Conservation (phyloP, 352 stramenopile genomes). For the Phytopythium ostracodes region DNA sequence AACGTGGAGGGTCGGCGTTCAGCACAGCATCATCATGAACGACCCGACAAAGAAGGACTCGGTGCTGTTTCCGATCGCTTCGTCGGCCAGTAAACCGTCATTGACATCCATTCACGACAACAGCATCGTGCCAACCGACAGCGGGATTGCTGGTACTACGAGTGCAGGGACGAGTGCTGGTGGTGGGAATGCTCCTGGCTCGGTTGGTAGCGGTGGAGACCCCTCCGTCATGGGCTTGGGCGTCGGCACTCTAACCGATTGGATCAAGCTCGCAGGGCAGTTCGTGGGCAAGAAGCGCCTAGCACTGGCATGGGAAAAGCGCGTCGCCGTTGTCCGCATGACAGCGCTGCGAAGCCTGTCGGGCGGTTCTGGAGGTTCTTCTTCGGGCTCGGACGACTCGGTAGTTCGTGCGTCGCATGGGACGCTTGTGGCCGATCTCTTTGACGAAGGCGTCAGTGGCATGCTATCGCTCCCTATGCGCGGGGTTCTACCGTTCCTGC, state of each 20-base stretch:
- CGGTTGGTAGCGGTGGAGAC: background rate
- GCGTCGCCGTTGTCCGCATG: slow-evolving; percentile 56
- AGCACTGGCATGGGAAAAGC: slow-evolving; percentile 73
- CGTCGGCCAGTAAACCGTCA: slow-evolving; percentile 19
- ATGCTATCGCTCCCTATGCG: slow-evolving; percentile 63
- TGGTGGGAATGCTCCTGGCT: background rate
- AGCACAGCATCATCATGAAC: slow-evolving; percentile 85
- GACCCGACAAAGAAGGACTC: slow-evolving; percentile 75
- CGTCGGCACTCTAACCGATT: slow-evolving; percentile 43
- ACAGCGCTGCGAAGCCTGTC: slow-evolving; percentile 61
- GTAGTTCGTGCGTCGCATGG: background rate
- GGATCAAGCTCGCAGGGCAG: slow-evolving; percentile 64
- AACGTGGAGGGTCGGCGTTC: slow-evolving; percentile 45
- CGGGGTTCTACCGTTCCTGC: slow-evolving; percentile 70
- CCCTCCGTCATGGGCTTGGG: slow-evolving; percentile 10
- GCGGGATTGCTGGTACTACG: slow-evolving; percentile 31
- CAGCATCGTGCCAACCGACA: slow-evolving; percentile 42
- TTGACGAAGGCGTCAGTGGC: slow-evolving; percentile 52
- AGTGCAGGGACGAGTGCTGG: slow-evolving; percentile 19
- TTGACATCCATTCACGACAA: slow-evolving; percentile 34
- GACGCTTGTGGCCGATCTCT: slow-evolving; percentile 37
- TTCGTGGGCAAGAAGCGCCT: slow-evolving; percentile 58
- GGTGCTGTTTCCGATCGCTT: slow-evolving; percentile 61
- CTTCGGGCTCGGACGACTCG: background rate
- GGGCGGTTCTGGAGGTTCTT: background rate